phyloP scores from a whole-genome alignment of 1,284 basidiomycete species.

The Rhodofomes roseus region DNA sequence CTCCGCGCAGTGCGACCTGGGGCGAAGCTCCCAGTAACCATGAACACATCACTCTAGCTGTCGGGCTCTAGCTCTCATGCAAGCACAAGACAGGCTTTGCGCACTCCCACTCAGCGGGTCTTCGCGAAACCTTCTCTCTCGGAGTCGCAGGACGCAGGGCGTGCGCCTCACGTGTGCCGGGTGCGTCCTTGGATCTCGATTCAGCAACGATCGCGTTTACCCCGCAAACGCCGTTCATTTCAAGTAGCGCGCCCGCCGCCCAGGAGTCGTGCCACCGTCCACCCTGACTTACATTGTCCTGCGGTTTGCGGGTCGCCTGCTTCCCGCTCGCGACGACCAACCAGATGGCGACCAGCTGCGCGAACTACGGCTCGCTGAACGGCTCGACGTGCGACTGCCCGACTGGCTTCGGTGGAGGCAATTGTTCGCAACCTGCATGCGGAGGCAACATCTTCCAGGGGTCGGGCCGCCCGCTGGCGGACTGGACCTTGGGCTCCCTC shows the following conservation, averaged over 20 bases:
- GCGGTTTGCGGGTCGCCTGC: neutral
- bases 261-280: neutral
- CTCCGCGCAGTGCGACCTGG: neutral
- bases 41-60: neutral
- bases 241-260: neutral
- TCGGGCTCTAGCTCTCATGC: neutral
- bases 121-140: neutral
- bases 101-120: neutral
- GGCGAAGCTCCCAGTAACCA: neutral
- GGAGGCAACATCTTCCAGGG: constrained; percentile 80
- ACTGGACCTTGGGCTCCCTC: constrained; percentile 36
- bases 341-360: constrained; percentile 39
- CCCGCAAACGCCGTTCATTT: neutral
- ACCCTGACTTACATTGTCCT: neutral
- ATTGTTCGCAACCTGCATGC: constrained; percentile 69
- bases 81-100: neutral
- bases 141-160: neutral
- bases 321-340: neutral
- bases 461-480: constrained; percentile 44
- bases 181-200: neutral
- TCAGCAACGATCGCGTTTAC: neutral
- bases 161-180: neutral
- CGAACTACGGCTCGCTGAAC: constrained; percentile 63
- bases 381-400: constrained; percentile 68
- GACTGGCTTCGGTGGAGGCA: constrained; percentile 68